Base-by-base conservation (phyloP, 2,329 filamentous ascomycete species). In the Tolypocladium ophioglossoides region DNA sequence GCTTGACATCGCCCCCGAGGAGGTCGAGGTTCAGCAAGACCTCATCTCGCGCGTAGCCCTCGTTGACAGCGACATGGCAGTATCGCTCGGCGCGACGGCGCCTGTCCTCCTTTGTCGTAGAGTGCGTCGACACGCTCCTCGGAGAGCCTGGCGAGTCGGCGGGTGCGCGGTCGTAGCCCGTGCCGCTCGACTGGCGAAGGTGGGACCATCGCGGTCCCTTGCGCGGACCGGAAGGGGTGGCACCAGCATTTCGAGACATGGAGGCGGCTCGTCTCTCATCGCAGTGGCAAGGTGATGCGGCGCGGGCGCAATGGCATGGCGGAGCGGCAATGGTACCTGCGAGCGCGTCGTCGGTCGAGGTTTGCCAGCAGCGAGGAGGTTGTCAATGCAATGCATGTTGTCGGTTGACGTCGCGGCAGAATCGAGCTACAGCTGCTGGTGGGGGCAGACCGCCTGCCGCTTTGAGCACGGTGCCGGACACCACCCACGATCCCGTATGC, bases 21-120 rank as follows among this genome's bases (percentile, higher is more conserved):
- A 85, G 77, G 54, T 88, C 84, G 55, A 86, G 77, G 66, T 92
- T 94, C 63, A 95, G 78, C 24, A 94, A 76, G 47, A 94, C 84
- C 62, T 92, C 89, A 63, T 95, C 88, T 55, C 79, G 80, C 10
- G 86, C 84, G 63, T 91, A 86, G 44, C 80, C 83, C 60, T 95
- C 89, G 66, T 91, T 87, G 61, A 84, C 76, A 10, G 76, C 76
- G 53, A 83, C 74, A 46, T 72, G 77, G 61, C 78, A 83, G 58
- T 71, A 71, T 34, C 77, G 72, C 61, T 80, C 77, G 20, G 68
- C 7, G 32, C 49, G 52, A 49, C 66, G 68, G 40, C 65, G 60
- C 57, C 63, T 66, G 51, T 67, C 64, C 35, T 71, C 69, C 44
- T 62, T 67, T 40, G 68, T 63, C 10, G 79, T 79, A 18, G 78